Evolutionary conservation across 106 monocot species (phyloP).

Genomic region (Platanthera guangdongensis): DNA sequence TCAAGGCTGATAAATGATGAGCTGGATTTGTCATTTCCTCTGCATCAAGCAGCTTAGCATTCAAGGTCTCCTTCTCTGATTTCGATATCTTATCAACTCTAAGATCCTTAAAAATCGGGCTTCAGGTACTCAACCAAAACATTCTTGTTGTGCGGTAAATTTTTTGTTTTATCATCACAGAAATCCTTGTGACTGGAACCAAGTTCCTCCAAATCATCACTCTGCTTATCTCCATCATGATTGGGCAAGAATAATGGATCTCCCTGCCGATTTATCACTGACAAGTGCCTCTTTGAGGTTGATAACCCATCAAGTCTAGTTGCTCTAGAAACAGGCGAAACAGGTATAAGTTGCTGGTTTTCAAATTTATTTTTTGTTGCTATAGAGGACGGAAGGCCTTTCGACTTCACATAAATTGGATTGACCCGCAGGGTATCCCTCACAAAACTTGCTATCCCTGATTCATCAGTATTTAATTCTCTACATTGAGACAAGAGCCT

Average conservation of each 20-base stretch:
- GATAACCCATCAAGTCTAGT: slow-evolving; percentile 2
- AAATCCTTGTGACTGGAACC: background rate
- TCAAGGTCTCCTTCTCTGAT: slow-evolving; percentile 4
- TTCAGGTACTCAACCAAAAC: background rate
- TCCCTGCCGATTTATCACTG: background rate
- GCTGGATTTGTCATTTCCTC: background rate
- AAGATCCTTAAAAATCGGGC: background rate
- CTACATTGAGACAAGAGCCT: slow-evolving; percentile 28
- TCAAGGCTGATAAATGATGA: slow-evolving; percentile 7
- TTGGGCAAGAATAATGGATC: background rate
- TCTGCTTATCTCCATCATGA: background rate
- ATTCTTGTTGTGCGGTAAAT: background rate
- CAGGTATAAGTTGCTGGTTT: background rate
- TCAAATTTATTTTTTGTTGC: background rate
- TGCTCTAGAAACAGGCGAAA: slow-evolving; percentile 10
- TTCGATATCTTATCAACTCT: background rate
- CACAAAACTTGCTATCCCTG: slow-evolving; percentile 14
- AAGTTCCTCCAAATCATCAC: background rate
- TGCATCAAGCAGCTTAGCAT: background rate
- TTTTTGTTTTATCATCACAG: background rate
- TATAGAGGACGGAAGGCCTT: background rate
- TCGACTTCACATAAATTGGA: slow-evolving; percentile 24
- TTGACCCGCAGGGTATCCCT: slow-evolving; percentile 25
- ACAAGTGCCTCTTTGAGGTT: background rate
- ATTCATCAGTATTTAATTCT: slow-evolving; percentile 25